Evolutionary conservation across 2,329 filamentous ascomycete species (phyloP).

Genomic region (Clonostachys rosea): DNA sequence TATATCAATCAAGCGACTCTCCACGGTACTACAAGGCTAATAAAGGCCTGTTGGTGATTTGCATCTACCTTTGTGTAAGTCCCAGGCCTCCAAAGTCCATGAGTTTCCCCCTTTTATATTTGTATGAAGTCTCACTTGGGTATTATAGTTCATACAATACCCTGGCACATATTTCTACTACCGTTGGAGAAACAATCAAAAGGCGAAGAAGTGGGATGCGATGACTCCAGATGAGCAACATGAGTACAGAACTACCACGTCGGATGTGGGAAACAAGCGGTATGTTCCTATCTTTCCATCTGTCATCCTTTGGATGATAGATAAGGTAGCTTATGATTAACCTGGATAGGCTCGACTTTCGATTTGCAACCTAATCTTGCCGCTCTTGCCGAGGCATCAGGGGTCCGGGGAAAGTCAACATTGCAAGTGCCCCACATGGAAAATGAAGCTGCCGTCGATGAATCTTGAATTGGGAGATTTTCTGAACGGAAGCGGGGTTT

Average conservation of each 20-base stretch:
- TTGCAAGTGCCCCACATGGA: too few species aligned
- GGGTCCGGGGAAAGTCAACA: too few species aligned
- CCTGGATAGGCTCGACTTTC: slow-evolving; percentile 4
- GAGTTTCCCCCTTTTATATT: not conserved
- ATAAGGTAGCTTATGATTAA: not conserved
- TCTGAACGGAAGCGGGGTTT: too few species aligned
- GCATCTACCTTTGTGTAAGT: slow-evolving; percentile 32
- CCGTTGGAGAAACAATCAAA: slow-evolving; percentile 25
- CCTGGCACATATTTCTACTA: slow-evolving; percentile 30
- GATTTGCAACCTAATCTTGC: slow-evolving; percentile 2
- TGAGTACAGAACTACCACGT: slow-evolving; percentile 35
- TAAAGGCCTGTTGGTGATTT: slow-evolving; percentile 26
- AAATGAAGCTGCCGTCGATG: too few species aligned
- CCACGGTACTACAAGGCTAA: slow-evolving; percentile 31
- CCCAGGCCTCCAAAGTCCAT: too few species aligned
- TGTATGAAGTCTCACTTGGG: too few species aligned
- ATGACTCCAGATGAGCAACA: slow-evolving; percentile 32
- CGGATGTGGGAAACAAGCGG: slow-evolving; percentile 17
- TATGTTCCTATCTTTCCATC: not conserved
- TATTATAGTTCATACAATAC: slow-evolving; percentile 24
- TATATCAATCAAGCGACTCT: slow-evolving; percentile 25
- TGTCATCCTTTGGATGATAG: not conserved
- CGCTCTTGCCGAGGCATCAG: too few species aligned
- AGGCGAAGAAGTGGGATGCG: slow-evolving; percentile 28
- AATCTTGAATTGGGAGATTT: too few species aligned